Evolutionary conservation across 257 asterid species (phyloP), one percentile per base, ranked within the genome.

Genomic region (Cynanchum wilfordii): DNA sequence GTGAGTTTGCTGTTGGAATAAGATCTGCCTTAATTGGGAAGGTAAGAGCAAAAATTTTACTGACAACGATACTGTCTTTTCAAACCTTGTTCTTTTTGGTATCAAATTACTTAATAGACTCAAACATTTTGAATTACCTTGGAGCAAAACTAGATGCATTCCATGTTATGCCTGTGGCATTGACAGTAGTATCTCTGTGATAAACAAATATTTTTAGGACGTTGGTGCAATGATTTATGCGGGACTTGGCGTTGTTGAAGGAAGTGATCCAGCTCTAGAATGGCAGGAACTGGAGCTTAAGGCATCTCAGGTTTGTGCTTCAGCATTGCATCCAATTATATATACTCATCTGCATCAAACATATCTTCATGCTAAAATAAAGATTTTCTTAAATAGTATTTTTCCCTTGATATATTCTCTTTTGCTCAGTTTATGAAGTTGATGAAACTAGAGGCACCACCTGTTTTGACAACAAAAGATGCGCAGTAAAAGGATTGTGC

Each of bases 1-100:
- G 99, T 55, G 98, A 95, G 82, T 95, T 95, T 85, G 88, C 98
- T 40, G 99, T 95, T 73, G 99, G 99, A 83, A 95, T 95, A 76
- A 83, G 99, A 78, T 92, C 99, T 19, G 95, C 98, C 78, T 87
- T 95, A 82, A 91, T 95, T 69, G 96, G 88, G 72, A 90, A 85
- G 93, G 99, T 92, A 64, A 78, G 92, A 9, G 56, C 44, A 71
- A 73, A 56, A 49, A 74, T 66, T 57, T 42, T 62, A 2, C 44
- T 38, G 3, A 19, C 7, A 24, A 45, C 27, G 55, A 64, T 68
- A 44, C 55, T 33, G 58, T 15, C 67, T 27, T 17, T 54, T 25
- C 4, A 45, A 7, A 7, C 22, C 24, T 59, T 22, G n/a, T 24
- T 7, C 2, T 42, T 63, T 64, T 17, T 25, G 2, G 38, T 74